Percentiles rank a stretch among this genome's conserved stretches.
These are phyloP conservation scores for Abrus precatorius DNA, from an alignment of 306 rosid genomes.

Conservation along the genomic window DNA sequence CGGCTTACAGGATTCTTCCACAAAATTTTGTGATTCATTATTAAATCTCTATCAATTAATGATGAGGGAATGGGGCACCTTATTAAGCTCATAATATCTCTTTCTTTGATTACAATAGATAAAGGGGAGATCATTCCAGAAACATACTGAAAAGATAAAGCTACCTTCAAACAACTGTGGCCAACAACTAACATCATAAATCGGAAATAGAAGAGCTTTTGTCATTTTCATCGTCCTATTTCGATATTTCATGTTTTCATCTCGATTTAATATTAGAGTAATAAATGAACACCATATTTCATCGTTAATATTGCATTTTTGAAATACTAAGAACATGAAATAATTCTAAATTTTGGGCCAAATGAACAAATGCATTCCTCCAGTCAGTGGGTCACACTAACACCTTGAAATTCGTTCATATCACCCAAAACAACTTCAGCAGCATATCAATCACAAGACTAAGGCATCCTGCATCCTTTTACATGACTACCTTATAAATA, in stretches of 20 bases:
- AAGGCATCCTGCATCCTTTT: conserved; percentile 7
- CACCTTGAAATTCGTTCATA: neutral
- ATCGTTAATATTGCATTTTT: neutral
- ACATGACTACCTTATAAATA: neutral
- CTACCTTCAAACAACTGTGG: neutral
- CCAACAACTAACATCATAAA: neutral
- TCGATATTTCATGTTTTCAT: neutral
- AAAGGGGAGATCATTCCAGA: neutral
- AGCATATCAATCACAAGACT: conserved; percentile 27
- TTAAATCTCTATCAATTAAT: conserved; percentile 15
- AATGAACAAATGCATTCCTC: conserved; percentile 7
- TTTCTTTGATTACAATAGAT: neutral
- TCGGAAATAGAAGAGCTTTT: neutral
- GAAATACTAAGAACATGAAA: conserved; percentile 16
- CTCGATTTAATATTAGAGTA: neutral
- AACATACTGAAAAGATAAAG: neutral
- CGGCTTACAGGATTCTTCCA: neutral
- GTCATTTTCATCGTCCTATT: neutral
- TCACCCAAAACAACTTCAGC: conserved; percentile 34
- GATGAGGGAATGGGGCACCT: neutral
- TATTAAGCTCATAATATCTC: neutral
- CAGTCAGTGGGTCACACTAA: neutral
- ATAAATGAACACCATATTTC: neutral
- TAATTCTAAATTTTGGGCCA: neutral
- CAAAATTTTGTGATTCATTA: neutral